These are phyloP conservation scores for Gelatoporia subvermispora DNA, from an alignment of 768 basidiomycete genomes.

Conservation along the genomic window DNA sequence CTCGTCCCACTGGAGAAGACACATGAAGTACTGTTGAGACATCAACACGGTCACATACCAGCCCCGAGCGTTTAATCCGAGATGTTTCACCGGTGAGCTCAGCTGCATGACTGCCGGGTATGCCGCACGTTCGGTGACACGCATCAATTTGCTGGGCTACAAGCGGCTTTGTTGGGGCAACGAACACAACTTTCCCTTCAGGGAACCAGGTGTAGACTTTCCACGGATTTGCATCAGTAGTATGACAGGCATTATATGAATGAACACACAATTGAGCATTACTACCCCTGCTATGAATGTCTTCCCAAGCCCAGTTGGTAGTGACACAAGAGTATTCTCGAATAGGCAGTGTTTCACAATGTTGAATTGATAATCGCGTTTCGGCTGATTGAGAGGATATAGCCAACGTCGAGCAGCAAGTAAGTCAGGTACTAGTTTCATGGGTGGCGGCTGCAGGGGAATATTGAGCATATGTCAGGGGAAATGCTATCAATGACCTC, in stretches of 20 bases:
- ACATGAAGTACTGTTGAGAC: background rate
- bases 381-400: conserved; percentile 82
- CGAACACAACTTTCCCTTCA: conserved; percentile 86
- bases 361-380: conserved; percentile 92
- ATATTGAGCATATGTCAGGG: background rate
- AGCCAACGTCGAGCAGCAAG: conserved; percentile 83
- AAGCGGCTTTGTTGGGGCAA: conserved; percentile 94
- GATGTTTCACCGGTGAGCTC: conserved; percentile 82
- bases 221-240: conserved; percentile 5
- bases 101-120: conserved; percentile 78
- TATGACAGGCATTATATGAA: background rate
- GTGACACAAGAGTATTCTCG: conserved; percentile 89
- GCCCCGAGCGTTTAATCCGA: conserved; percentile 46
- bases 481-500: background rate
- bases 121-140: conserved; percentile 90
- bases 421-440: conserved; percentile 77
- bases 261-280: conserved; percentile 82
- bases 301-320: conserved; percentile 96
- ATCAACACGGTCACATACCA: conserved; percentile 39
- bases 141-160: conserved; percentile 94
- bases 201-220: conserved; percentile 91
- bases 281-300: conserved; percentile 97
- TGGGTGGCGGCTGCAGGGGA: conserved; percentile 52
- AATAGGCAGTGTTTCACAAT: conserved; percentile 83
- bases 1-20: conserved; percentile 56